Evolutionary conservation across 2,329 filamentous ascomycete genomes (phyloP), one percentile per base, ranked within the genome.

Genomic region (Byssothecium circinans): DNA sequence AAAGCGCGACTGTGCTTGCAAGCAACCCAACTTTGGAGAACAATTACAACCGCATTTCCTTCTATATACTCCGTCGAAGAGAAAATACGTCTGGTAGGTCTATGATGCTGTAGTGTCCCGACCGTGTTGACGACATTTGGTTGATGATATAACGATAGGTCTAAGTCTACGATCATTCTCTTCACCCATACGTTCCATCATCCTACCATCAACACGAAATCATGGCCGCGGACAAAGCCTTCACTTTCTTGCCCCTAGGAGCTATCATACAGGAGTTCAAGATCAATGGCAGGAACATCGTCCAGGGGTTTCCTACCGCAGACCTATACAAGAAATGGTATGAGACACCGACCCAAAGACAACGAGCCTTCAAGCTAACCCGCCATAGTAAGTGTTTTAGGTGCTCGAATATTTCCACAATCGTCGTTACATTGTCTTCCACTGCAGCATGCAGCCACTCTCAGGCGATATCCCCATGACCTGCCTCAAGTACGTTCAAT

Each of bases 231-330:
- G 50, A 55, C 41, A 60, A 64, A 29, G 65, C 66, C n/a, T 69
- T 69, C 46, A 77, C 79, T 35, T 89, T 92, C 73, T 77, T 92
- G 52, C 85, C 88, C 19, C 78, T 89, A 41, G 88, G 88, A 53
- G 88, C 87, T 61, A 88, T 89, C 67, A 86, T 94, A 67, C 85
- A 96, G 69, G 82, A 88, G 64, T 86, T 96, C 76, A 81, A 79
- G 39, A 81, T 97, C 58, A 87, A 81, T 50, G 87, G 84, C 54
- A 76, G 82, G 67, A 94, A 96, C 75, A 94, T 99, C 57, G 91
- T 96, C 18, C 88, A 94, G 59, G 85, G 86, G 43, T 96, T 96
- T 75, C 82, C 88, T 15, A 84, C 80, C 12, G 81, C 87, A 43
- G 83, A 87, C 36, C 82, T 86, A 51, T 96, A 96, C 75, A 81